phyloP scores from a whole-genome alignment of 768 basidiomycete species.

The Hirschioporus abietinus region DNA sequence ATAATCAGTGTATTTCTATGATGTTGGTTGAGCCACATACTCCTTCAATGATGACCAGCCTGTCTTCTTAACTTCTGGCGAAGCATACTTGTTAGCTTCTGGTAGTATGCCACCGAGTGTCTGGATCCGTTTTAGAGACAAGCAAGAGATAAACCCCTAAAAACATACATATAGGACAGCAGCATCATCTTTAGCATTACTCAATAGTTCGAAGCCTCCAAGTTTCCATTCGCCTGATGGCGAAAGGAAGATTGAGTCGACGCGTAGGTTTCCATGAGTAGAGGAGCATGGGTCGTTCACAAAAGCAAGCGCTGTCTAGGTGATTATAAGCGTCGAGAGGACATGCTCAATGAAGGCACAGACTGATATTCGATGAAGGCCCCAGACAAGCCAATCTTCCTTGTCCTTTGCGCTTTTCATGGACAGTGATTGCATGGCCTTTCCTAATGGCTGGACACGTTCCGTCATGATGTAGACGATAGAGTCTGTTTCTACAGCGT shows the following conservation, averaged over 20 bases:
- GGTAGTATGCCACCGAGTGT: constrained; percentile 61
- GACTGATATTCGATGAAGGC: constrained; percentile 84
- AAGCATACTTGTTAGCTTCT: constrained; percentile 53
- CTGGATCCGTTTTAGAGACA: constrained; percentile 31
- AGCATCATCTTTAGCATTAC: constrained; percentile 72
- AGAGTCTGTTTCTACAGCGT: constrained; percentile 84
- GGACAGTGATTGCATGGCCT: constrained; percentile 56
- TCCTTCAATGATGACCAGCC: constrained; percentile 84
- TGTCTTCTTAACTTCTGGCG: constrained; percentile 84
- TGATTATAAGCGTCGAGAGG: constrained; percentile 9
- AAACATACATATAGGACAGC: constrained; percentile 75
- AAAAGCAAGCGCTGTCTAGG: constrained; percentile 83
- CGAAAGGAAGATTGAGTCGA: constrained; percentile 83
- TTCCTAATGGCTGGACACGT: constrained; percentile 71
- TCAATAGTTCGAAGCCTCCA: constrained; percentile 89
- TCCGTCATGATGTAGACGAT: constrained; percentile 93
- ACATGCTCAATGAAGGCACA: constrained; percentile 23
- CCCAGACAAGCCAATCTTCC: constrained; percentile 93
- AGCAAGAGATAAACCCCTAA: constrained; percentile 8
- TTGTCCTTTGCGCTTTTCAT: constrained; percentile 55
- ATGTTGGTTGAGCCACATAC: constrained; percentile 33
- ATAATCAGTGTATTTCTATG: constrained; percentile 30
- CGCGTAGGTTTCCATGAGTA: constrained; percentile 75
- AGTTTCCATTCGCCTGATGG: constrained; percentile 96
- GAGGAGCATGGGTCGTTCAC: constrained; percentile 79